Percentiles rank a stretch among this genome's conserved stretches.
phyloP scores from a whole-genome alignment of 495 filamentous ascomycete species.

The Monascus purpureus region DNA sequence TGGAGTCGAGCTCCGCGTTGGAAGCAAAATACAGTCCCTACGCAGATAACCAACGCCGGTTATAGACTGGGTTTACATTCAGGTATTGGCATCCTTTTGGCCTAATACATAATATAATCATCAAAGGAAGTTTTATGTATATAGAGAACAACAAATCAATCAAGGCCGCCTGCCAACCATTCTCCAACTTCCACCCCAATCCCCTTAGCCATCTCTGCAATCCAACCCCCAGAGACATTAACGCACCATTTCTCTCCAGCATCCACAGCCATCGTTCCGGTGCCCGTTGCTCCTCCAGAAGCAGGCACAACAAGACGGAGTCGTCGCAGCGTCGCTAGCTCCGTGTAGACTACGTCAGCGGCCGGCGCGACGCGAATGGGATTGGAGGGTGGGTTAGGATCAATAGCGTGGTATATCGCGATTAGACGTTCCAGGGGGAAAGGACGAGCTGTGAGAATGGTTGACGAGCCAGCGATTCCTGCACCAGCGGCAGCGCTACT shows the following conservation, averaged over 20 bases:
- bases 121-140: too few species aligned
- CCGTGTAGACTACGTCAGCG: conserved; percentile 50
- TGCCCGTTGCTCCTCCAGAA: conserved; percentile 23
- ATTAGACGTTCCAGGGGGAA: conserved; percentile 80
- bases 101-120: too few species aligned
- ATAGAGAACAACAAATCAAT: conserved; percentile 18
- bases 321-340: conserved; percentile 68
- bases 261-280: conserved; percentile 26
- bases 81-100: too few species aligned
- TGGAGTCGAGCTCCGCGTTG: too few species aligned
- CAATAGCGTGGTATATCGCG: conserved; percentile 72
- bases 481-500: background rate
- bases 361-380: conserved; percentile 32
- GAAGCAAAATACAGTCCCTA: too few species aligned
- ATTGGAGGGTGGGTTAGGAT: conserved; percentile 46
- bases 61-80: too few species aligned
- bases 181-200: conserved; percentile 36
- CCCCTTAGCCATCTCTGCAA: conserved; percentile 32
- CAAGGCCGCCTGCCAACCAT: conserved; percentile 33
- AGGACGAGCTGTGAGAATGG: conserved; percentile 57
- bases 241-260: conserved; percentile 34
- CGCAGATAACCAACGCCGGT: too few species aligned
- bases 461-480: conserved; percentile 49
- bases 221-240: conserved; percentile 34
- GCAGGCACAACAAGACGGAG: conserved; percentile 57